Base-by-base conservation (phyloP, 2,329 filamentous ascomycete species). In the Botrytis elliptica region DNA sequence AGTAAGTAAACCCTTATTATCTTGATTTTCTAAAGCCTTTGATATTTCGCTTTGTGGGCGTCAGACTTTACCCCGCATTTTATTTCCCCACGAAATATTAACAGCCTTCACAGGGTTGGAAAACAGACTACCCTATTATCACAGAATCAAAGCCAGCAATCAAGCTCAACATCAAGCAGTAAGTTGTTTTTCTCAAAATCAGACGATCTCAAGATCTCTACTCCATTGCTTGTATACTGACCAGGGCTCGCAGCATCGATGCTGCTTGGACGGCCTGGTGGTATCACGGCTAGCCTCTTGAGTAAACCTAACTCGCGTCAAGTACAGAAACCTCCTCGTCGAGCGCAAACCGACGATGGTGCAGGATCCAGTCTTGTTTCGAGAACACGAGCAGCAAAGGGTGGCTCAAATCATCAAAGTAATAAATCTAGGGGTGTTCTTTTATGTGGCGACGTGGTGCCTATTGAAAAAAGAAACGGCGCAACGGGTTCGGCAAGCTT, bases 401-500 rank as follows among this genome's bases (percentile, higher is more conserved):
- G 86, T n/a, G 80, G 79, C 18, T 82, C 85, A 44, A 82, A 85
- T 78, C 87, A 94, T 77, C 87, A 89, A 70, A 89, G 88, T 77
- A 92, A 88, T 78, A 94, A 93, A 77, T 97, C 94, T 38, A 88
- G 94, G 78, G 95, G 95, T 4, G 96, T 99, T 40, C 83, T 99
- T 70, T 87, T 99, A 1, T 99, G 96, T 78, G 96, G 96, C 62
- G 96, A 99, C 81, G 95, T 99, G n/a, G 94, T 99, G 29, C 96
- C 96, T 0, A 99, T 99, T 74, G 93, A 95, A 81, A 99, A 98
- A 83, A 90, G 96, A 75, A 97, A 99, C 79, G 96, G 96, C 6
- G 89, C 92, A 18, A 95, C 92, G 7, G 96, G 96, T 3, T 95
- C 96, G 74, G 96, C 96, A 55, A 98, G 95, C 83, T 85, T 99